Conservation (phyloP, 495 filamentous ascomycete species). For the Pyronema omphalodes region DNA sequence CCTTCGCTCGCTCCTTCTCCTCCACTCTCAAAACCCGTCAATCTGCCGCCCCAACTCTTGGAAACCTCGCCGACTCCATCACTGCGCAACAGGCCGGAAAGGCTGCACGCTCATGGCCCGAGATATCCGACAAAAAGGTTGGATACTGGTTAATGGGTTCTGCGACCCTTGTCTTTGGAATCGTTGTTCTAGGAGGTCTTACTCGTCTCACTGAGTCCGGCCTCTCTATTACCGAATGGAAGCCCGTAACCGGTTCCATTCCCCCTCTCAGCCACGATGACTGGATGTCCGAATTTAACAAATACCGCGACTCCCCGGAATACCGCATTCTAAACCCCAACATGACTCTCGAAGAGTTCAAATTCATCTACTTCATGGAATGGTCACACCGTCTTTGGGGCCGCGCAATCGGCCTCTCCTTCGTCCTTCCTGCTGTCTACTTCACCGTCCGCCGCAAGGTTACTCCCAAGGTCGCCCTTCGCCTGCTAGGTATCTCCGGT, state of each 20-base stretch:
- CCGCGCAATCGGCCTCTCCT: slow-evolving; percentile 75
- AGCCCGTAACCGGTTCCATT: slow-evolving; percentile 81
- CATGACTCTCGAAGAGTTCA: slow-evolving; percentile 85
- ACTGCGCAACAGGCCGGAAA: slow-evolving; percentile 6
- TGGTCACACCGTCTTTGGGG: slow-evolving; percentile 95
- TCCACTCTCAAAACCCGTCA: slow-evolving; percentile 8
- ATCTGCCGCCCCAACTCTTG: neutral
- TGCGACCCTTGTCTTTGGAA: slow-evolving; percentile 82
- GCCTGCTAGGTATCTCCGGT: slow-evolving; percentile 63
- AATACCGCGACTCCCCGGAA: slow-evolving; percentile 80
- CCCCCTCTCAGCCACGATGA: slow-evolving; percentile 56
- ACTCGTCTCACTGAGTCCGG: slow-evolving; percentile 91
- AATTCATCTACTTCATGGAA: slow-evolving; percentile 99
- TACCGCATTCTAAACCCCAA: slow-evolving; percentile 75
- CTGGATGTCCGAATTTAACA: slow-evolving; percentile 83
- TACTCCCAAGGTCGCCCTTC: slow-evolving; percentile 52
- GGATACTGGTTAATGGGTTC: slow-evolving; percentile 88
- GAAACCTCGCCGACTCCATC: slow-evolving; percentile 12
- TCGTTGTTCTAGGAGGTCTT: slow-evolving; percentile 86
- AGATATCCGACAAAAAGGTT: slow-evolving; percentile 50
- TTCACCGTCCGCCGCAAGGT: slow-evolving; percentile 71
- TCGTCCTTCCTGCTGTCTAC: slow-evolving; percentile 71
- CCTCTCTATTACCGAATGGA: slow-evolving; percentile 98
- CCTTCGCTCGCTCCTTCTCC: slow-evolving; percentile 10
- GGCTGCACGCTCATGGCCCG: slow-evolving; percentile 36